Evolutionary conservation across 352 stramenopile genomes (phyloP).

Genomic region (Hyaloperonospora brassicae): DNA sequence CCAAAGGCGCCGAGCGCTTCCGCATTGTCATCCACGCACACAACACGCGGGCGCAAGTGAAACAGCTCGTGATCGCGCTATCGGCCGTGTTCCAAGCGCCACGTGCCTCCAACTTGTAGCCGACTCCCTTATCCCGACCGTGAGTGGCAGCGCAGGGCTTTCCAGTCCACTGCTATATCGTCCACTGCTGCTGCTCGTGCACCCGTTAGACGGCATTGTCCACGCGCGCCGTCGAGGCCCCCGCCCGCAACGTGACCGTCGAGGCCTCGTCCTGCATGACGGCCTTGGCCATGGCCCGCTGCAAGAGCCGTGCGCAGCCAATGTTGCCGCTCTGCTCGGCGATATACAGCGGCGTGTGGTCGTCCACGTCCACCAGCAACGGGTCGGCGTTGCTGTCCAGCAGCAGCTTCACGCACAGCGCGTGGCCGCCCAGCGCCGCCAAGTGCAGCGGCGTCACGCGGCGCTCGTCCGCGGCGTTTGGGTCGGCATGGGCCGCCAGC

Average conservation of each 20-base stretch:
- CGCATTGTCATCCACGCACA: constrained; percentile 93
- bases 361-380: constrained; percentile 74
- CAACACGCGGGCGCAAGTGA: constrained; percentile 87
- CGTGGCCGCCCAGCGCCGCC: constrained; percentile 58
- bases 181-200: too few relatives aligned
- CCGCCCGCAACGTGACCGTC: constrained; percentile 52
- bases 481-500: constrained; percentile 47
- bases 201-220: constrained; percentile 60
- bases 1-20: constrained; percentile 90
- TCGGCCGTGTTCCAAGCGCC: constrained; percentile 35
- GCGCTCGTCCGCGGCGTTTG: constrained; percentile 66
- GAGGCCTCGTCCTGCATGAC: constrained; percentile 39
- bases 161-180: too few relatives aligned
- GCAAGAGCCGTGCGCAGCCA: constrained; percentile 58
- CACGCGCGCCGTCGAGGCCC: constrained; percentile 35
- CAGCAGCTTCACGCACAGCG: constrained; percentile 73
- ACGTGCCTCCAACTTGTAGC: constrained; percentile 31
- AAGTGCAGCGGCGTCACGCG: constrained; percentile 71
- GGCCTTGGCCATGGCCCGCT: constrained; percentile 72
- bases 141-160: too few relatives aligned
- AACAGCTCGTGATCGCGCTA: constrained; percentile 48
- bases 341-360: constrained; percentile 54
- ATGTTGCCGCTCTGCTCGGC: constrained; percentile 73
- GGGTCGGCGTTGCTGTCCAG: constrained; percentile 72
- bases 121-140: background rate